Base-by-base conservation (phyloP, 2,329 filamentous ascomycete genomes). In the Botryosphaeria dothidea region DNA sequence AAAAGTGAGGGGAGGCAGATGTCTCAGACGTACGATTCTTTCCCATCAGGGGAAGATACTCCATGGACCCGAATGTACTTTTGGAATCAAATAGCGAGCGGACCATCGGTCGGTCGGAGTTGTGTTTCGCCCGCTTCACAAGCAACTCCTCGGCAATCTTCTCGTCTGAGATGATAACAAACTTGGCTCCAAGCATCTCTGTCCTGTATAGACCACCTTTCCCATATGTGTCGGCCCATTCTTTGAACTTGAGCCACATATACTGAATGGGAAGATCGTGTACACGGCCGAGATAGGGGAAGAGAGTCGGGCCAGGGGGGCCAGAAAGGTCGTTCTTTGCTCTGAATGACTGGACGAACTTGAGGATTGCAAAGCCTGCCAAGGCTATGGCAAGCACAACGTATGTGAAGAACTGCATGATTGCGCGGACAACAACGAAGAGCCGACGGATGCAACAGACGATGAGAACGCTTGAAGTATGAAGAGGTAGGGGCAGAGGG, bases 21-120 rank as follows among this genome's bases (percentile, higher is more conserved):
- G n/a, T n/a, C n/a, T n/a, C n/a, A n/a, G n/a, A n/a, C n/a, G 72
- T 74, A 85, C 83, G 76, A 67, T 85, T 86, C 72, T 80, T 83
- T 54, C 84, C 83, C 83, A 86, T 85, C 46, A 86, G 70, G 4
- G 84, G 84, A 2, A 86, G 76, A 65, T 85, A 85, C 65, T 85
- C 83, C 83, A 84, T 84, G 1, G 83, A 85, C 2, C 84, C 84
- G 71, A 82, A 69, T 0, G 81, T 82, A 67, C 82, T 84, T 73
- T 86, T 86, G 0, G 83, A 82, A 70, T 86, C 83, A 64, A 84
- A 83, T 34, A 86, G 70, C 0, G 83, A 85, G 66, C 78, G 78
- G 56, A 85, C 80, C 63, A 77, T 73, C n/a, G 82, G 75, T 31
- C 83, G 75, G 68, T 85, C 83, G 3, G 83, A 85, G 71, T 84